Base-by-base conservation (phyloP, 345 rosid genomes). In the Corchorus capsularis region DNA sequence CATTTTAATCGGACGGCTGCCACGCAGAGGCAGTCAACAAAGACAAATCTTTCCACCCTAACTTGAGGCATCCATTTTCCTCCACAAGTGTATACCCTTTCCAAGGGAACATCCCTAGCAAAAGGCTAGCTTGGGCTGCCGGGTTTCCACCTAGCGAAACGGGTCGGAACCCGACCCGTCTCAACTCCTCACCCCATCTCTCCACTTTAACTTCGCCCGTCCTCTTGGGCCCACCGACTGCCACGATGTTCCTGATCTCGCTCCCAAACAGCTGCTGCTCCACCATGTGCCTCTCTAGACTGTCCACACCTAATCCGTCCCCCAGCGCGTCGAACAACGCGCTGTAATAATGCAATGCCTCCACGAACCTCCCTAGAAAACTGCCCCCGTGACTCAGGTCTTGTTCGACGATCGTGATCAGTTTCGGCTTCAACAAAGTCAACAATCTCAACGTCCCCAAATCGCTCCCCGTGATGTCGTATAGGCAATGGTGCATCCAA, bases 11-110 rank as follows among this genome's bases (percentile, higher is more conserved):
- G 27, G 87, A 88, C 74, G 95, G 94, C 74, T 84, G 86, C 99
- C 99, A 95, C 0, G 98, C 99, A 0, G 97, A 91, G 52, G 99
- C 99, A 9, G 96, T 93, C 87, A 95, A 74, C 86, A 95, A 73
- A 1, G 98, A 90, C 80, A 95, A 84, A 78, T 95, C 98, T 86
- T 95, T 95, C 99, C 99, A 95, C 4, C 99, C 99, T 49, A 95
- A 82, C 35, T 92, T 94, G 79, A 95, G 79, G 81, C 89, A 84
- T 61, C 97, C 98, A 53, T 81, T 82, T 45, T 95, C 94, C 85
- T 95, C 92, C 19, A 90, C 93, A 73, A 95, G 76, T 3, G 97
- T 91, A 19, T 95, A 95, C 2, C 99, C 99, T 79, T 90, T 91
- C 97, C 99, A 90, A 7, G 99, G 98, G 70, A 91, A 86, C 98